Percentiles rank a stretch among this genome's conserved stretches.
These are phyloP conservation scores for Kitagawia praeruptora DNA, from an alignment of 129 eudicot species.

Conservation along the genomic window DNA sequence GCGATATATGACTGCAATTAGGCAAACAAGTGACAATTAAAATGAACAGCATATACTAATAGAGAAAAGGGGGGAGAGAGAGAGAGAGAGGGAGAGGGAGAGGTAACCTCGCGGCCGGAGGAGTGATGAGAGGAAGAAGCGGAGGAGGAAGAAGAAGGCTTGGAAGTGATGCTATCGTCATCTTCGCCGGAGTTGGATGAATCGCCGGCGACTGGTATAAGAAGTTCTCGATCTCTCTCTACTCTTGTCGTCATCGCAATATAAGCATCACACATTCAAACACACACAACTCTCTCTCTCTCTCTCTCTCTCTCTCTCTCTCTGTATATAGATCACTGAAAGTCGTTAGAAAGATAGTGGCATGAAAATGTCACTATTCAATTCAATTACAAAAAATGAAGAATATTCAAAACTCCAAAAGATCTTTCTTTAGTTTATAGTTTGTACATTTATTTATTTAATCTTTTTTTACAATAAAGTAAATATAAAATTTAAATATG, in stretches of 20 bases:
- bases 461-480: too few relatives aligned
- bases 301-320: not conserved
- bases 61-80: not conserved
- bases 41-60: not conserved
- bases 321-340: not conserved
- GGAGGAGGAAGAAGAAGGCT: constrained; percentile 47
- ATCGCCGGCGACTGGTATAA: constrained; percentile 64
- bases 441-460: not conserved
- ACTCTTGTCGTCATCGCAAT: constrained; percentile 34
- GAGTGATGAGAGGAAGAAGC: constrained; percentile 46
- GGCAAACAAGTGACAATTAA: not conserved
- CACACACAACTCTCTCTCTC: not conserved
- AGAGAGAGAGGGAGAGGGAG: not conserved
- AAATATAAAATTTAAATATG: too few relatives aligned
- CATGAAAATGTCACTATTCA: not conserved
- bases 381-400: not conserved
- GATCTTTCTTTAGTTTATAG: too few relatives aligned
- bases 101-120: constrained; percentile 59
- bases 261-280: constrained; percentile 26
- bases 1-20: not conserved
- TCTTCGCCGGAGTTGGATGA: constrained; percentile 30
- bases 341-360: constrained; percentile 4
- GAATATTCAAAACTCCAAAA: not conserved
- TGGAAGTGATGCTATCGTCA: constrained; percentile 34
- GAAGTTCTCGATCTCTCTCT: constrained; percentile 89